A percentile compares a stretch with the other conserved stretches of the same genome.
These are phyloP conservation scores for Colletotrichum viniferum DNA, from an alignment of 2,329 filamentous ascomycete species.

Conservation along the genomic window DNA sequence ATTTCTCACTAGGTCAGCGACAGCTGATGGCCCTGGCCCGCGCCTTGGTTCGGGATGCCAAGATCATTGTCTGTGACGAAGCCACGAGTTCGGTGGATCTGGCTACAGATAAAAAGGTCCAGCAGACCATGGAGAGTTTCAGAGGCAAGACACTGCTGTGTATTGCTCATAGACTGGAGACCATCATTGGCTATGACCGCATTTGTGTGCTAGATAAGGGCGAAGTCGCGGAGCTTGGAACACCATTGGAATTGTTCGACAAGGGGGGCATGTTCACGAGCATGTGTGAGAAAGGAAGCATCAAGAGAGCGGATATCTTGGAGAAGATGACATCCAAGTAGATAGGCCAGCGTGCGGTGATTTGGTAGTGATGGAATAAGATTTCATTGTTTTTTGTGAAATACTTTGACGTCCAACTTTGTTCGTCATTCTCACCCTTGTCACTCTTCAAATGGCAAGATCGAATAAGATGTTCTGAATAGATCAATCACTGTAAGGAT, in stretches of 20 bases:
- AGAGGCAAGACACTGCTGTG: constrained; percentile 63
- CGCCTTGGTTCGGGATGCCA: constrained; percentile 65
- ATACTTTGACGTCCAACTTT: not conserved
- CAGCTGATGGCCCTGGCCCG: constrained; percentile 68
- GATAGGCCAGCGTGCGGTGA: not conserved
- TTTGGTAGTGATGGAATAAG: not conserved
- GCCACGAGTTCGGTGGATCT: constrained; percentile 73
- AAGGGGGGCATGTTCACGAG: constrained; percentile 64
- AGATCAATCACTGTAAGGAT: not conserved
- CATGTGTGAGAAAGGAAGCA: constrained; percentile 56
- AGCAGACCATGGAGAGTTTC: constrained; percentile 59
- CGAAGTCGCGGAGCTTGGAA: constrained; percentile 70
- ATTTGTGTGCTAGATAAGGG: constrained; percentile 78
- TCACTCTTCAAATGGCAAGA: no score
- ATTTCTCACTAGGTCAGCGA: constrained; percentile 25
- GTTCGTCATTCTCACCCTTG: no score
- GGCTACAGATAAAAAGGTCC: constrained; percentile 56
- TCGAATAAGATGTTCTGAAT: no score
- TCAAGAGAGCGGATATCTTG: not conserved
- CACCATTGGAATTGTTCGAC: constrained; percentile 64
- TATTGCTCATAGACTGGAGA: constrained; percentile 65
- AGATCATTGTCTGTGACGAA: constrained; percentile 73
- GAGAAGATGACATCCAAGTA: not conserved
- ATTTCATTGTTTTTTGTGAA: not conserved
- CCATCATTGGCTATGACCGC: constrained; percentile 74